Conservation (phyloP, 2,329 filamentous ascomycete species). For the Sporothrix humicola region DNA sequence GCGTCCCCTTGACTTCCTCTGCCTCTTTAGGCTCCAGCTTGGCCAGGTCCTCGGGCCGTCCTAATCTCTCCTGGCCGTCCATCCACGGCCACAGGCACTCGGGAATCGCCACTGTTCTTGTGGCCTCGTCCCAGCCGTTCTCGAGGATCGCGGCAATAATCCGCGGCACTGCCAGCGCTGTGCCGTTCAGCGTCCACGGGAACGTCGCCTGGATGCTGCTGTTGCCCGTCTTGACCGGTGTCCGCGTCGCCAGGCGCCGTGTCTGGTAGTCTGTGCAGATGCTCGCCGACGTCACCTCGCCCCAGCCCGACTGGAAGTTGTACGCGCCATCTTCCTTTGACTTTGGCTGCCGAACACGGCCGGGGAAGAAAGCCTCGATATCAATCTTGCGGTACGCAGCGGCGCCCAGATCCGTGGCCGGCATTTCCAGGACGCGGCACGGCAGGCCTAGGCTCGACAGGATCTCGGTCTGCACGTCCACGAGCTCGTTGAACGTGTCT, state of each 20-base stretch:
- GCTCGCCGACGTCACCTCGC: slow-evolving; percentile 88
- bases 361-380: slow-evolving; percentile 94
- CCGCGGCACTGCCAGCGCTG: slow-evolving; percentile 86
- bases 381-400: slow-evolving; percentile 86
- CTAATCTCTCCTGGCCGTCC: slow-evolving; percentile 73
- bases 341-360: slow-evolving; percentile 56
- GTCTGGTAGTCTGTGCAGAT: slow-evolving; percentile 96
- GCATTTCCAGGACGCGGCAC: slow-evolving; percentile 93
- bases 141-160: slow-evolving; percentile 89
- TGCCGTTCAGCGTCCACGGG: slow-evolving; percentile 92
- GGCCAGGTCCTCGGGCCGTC: slow-evolving; percentile 43
- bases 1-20: neutral
- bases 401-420: slow-evolving; percentile 83
- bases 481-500: slow-evolving; percentile 79
- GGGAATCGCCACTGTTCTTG: slow-evolving; percentile 73
- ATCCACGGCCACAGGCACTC: slow-evolving; percentile 83
- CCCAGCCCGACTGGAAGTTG: slow-evolving; percentile 73
- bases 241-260: slow-evolving; percentile 79
- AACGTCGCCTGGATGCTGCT: slow-evolving; percentile 66
- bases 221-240: slow-evolving; percentile 65
- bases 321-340: neutral
- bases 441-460: slow-evolving; percentile 76
- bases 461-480: slow-evolving; percentile 85
- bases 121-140: slow-evolving; percentile 81
- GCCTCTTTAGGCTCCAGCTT: neutral